These are phyloP conservation scores for Bruguiera gymnorhiza DNA, from an alignment of 345 rosid genomes.

Conservation along the genomic window DNA sequence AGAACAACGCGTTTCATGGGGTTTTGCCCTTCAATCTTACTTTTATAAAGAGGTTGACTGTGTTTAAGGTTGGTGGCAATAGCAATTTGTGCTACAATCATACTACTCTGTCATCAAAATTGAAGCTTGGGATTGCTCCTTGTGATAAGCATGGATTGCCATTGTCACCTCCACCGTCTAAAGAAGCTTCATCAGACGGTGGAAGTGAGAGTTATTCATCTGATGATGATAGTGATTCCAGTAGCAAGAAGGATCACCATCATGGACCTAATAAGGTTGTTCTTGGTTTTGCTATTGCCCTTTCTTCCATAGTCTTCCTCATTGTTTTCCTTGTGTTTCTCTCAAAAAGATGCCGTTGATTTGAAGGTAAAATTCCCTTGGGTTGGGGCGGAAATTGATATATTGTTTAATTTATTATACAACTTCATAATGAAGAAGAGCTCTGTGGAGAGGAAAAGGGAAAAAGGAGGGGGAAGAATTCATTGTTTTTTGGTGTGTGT, in stretches of 20 bases:
- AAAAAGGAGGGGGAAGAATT: background rate
- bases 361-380: background rate
- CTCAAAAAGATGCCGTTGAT: constrained; percentile 10
- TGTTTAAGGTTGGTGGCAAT: constrained; percentile 77
- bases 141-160: constrained; percentile 95
- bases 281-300: constrained; percentile 9
- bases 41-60: constrained; percentile 53
- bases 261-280: constrained; percentile 15
- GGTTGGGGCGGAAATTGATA: background rate
- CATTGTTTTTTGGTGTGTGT: background rate
- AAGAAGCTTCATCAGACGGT: constrained; percentile 33
- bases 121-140: constrained; percentile 78
- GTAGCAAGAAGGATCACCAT: no score
- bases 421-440: background rate
- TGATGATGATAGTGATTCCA: constrained; percentile 36
- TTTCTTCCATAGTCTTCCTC: constrained; percentile 17
- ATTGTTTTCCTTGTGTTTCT: constrained; percentile 11
- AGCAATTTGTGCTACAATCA: constrained; percentile 77
- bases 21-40: constrained; percentile 78
- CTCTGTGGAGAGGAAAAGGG: no score
- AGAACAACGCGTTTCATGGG: constrained; percentile 67
- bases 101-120: constrained; percentile 54
- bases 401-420: background rate
- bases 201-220: constrained; percentile 44
- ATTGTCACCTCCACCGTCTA: constrained; percentile 72